phyloP scores from a whole-genome alignment of 2,329 filamentous ascomycete species.

The Alternaria sp. region DNA sequence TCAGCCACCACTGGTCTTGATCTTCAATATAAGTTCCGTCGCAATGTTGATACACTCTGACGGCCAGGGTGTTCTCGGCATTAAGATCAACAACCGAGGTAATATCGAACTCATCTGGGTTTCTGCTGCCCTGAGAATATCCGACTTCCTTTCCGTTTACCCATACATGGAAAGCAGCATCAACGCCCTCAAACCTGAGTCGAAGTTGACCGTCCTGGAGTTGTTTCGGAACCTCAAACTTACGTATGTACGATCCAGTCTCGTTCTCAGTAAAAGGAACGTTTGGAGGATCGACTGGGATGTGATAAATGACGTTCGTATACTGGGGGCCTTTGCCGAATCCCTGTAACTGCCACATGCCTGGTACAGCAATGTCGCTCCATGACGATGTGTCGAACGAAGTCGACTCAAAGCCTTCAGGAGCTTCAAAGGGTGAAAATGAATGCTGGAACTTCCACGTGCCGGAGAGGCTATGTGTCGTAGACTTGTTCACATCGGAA shows the following conservation, averaged over 20 bases:
- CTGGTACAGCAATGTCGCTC: slow-evolving; percentile 67
- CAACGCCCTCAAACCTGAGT: slow-evolving; percentile 75
- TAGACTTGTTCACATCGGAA: slow-evolving; percentile 46
- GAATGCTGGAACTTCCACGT: slow-evolving; percentile 53
- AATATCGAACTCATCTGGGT: slow-evolving; percentile 74
- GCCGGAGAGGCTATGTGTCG: slow-evolving; percentile 45
- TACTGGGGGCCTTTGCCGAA: slow-evolving; percentile 71
- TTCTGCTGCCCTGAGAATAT: slow-evolving; percentile 73
- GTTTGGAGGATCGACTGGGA: slow-evolving; percentile 70
- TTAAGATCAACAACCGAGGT: slow-evolving; percentile 58
- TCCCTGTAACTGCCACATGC: slow-evolving; percentile 75
- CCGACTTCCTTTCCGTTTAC: slow-evolving; percentile 71
- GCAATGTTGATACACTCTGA: slow-evolving; percentile 75
- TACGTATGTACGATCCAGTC: slow-evolving; percentile 68
- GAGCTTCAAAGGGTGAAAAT: slow-evolving; percentile 48
- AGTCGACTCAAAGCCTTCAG: slow-evolving; percentile 43
- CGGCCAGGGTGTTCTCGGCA: slow-evolving; percentile 64
- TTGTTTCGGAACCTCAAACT: slow-evolving; percentile 61
- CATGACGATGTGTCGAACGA: slow-evolving; percentile 54
- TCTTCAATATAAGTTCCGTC: slow-evolving; percentile 76
- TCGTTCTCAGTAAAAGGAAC: slow-evolving; percentile 69
- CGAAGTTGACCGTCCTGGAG: slow-evolving; percentile 65
- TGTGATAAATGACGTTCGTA: slow-evolving; percentile 72
- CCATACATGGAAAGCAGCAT: slow-evolving; percentile 75
- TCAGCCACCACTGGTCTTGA: slow-evolving; percentile 74